A percentile compares a stretch with the other conserved stretches of the same genome.
Conservation (phyloP, 371 early-diverging fungal genomes). For the Mortierella sp. region DNA sequence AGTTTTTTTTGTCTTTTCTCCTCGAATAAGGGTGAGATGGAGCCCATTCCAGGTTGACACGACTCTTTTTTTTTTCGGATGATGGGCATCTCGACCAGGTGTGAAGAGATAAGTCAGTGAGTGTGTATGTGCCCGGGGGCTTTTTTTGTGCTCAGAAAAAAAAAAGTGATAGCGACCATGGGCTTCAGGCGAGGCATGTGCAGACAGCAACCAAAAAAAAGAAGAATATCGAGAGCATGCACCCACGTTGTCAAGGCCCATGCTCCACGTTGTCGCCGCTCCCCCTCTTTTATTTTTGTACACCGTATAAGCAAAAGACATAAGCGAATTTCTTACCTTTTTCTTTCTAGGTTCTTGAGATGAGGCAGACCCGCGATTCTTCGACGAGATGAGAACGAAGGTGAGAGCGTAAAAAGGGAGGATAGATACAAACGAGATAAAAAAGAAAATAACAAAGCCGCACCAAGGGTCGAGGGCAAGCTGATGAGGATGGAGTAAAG, state of each 20-base stretch:
- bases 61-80: conserved; percentile 8
- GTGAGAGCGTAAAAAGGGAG: background rate
- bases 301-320: background rate
- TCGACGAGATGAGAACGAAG: conserved; percentile 22
- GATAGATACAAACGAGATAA: conserved; percentile 7
- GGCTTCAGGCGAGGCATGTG: conserved; percentile 12
- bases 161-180: background rate
- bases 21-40: background rate
- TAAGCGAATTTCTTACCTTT: background rate
- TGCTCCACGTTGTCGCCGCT: conserved; percentile 20
- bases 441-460: conserved; percentile 10
- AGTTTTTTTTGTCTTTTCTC: background rate
- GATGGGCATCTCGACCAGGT: conserved; percentile 13
- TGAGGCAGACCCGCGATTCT: background rate
- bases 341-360: background rate
- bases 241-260: conserved; percentile 11
- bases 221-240: conserved; percentile 14
- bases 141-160: conserved; percentile 31
- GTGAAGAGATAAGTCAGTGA: background rate
- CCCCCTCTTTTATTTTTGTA: conserved; percentile 14
- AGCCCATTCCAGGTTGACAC: background rate
- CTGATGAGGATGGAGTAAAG: conserved; percentile 12
- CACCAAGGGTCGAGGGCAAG: conserved; percentile 6
- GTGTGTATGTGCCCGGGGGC: background rate
- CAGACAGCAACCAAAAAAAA: conserved; percentile 6